Base-by-base conservation (phyloP, 305 asterid genomes). In the Withania somnifera region DNA sequence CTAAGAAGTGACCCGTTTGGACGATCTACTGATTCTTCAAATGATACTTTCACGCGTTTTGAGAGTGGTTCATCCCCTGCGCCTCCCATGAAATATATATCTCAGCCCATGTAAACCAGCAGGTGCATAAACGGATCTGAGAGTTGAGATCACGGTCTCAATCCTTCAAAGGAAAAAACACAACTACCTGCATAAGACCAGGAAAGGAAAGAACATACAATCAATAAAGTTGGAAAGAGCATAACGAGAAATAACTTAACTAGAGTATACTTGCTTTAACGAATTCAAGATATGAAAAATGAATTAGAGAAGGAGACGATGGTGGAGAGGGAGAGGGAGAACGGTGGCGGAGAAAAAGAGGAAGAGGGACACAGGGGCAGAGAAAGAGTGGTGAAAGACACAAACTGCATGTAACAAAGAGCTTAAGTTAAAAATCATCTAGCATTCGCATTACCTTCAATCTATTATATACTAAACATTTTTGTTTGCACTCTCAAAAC, bases 41-140 rank as follows among this genome's bases (percentile, higher is more conserved):
- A 54, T 17, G 82, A 66, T 32, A 84, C 34, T 86, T 79, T 82
- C 56, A 80, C 58, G n/a, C 87, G 89, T 86, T 84, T 85, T 47
- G 57, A 78, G 47, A 86, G 85, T 77, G 87, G 88, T 76, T 86
- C 87, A 76, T 87, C 83, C 82, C 84, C 87, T 82, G 34, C 82
- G 51, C 84, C 85, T 84, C 85, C 88, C 89, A 84, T 86, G 89
- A 86, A 88, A 86, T 77, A 83, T 83, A 84, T 78, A 80, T 63
- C 79, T 86, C 84, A 87, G 86, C 83, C 86, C 87, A 84, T 84
- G 77, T 82, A 80, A 76, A 77, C 34, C 38, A 52, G 36, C 24
- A 26, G 42, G 57, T 77, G 26, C 75, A 5, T 50, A 80, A 80
- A 40, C 56, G 28, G 81, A 71, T 57, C 71, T 58, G 60, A 58